phyloP scores from a whole-genome alignment of 2,329 filamentous ascomycete species.

The Venturia nashicola region DNA sequence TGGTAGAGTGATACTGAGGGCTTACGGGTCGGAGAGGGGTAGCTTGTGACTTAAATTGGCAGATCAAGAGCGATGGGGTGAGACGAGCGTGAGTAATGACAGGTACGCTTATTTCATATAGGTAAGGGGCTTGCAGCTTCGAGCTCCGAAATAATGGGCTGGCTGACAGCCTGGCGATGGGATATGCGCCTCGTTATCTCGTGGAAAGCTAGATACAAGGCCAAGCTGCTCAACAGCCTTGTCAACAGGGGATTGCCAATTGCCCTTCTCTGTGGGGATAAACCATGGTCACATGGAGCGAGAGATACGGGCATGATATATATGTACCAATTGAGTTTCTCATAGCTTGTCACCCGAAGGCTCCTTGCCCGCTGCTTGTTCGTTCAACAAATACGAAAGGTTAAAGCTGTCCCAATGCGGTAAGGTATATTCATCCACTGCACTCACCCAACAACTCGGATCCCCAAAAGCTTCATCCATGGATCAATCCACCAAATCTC shows the following conservation, averaged over 20 bases:
- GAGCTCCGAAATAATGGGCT: background rate
- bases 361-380: too few species aligned
- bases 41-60: background rate
- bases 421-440: too few species aligned
- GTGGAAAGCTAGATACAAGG: background rate
- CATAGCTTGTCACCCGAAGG: too few species aligned
- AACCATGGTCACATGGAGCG: too few species aligned
- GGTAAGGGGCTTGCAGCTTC: background rate
- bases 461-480: too few species aligned
- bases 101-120: background rate
- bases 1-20: background rate
- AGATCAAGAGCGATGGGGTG: background rate
- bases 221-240: background rate
- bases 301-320: too few species aligned
- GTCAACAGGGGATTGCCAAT: background rate
- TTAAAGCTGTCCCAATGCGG: too few species aligned
- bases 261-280: too few species aligned
- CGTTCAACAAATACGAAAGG: too few species aligned
- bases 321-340: too few species aligned
- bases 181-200: background rate
- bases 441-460: too few species aligned
- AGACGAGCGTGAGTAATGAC: background rate
- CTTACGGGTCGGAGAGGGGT: background rate
- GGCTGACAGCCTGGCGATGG: slow-evolving; percentile 1
- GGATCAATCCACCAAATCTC: too few species aligned